Base-by-base conservation (phyloP, 2,329 filamentous ascomycete genomes). In the Ophiostoma novo-ulmi region DNA sequence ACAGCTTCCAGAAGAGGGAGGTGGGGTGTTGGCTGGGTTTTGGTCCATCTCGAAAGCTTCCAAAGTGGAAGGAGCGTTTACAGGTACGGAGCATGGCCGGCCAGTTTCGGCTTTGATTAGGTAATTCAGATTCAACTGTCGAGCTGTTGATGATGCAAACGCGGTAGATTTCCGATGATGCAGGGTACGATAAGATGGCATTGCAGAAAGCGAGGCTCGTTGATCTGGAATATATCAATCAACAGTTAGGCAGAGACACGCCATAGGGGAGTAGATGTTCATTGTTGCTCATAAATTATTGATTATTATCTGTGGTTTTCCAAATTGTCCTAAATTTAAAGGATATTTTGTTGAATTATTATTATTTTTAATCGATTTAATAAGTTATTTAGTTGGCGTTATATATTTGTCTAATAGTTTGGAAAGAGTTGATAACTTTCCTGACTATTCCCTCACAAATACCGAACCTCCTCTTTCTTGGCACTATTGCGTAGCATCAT, bases 1-100 rank as follows among this genome's bases (percentile, higher is more conserved):
- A n/a, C 41, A 36, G 22, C 68, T 63, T 69, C 68, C 68, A 44
- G 68, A 70, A 70, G 22, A 63, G 55, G 65, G 66, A 68, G 66
- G 66, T 68, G 70, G 65, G 70, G 70, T 39, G 36, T 22, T 20
- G 20, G 38, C 11, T n/a, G 52, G 52, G 52, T 3, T 55, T 26
- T 26, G 22, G n/a, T 26, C 17, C 52, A 4, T 26, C 11, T 26
- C 26, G 52, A 13, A 26, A 58, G 52, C 22, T 58, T 58, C 52
- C 52, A 58, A 58, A 58, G 14, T 22, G 22, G 35, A 66, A 41
- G 64, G 64, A 66, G 64, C 35, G n/a, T 22, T 58, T 26, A 22
- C 44, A 44, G 20, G 13, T 58, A 58, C 52, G 52, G 52, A 58
- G 52, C 52, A 58, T 10, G 52, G 52, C 52, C 31, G 31, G 36